Base-by-base conservation (phyloP, 2,329 filamentous ascomycete genomes). In the Cladophialophora immunda region DNA sequence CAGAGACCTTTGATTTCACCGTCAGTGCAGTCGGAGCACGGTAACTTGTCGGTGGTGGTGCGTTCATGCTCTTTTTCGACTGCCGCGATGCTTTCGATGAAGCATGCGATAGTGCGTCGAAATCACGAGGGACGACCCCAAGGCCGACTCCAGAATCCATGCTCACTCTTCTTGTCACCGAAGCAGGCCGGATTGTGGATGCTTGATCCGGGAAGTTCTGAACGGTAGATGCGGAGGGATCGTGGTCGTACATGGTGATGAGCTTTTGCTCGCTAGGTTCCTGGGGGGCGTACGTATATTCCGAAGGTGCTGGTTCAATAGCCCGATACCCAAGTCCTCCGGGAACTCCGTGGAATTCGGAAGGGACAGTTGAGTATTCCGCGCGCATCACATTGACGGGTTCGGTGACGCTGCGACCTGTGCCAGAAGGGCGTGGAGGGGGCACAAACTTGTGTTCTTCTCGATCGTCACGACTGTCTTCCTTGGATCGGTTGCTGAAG, bases 401-500 rank as follows among this genome's bases (percentile, higher is more conserved):
- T 17, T 58, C 65, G 25, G 66, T 66, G 11, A 65, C 41, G 36
- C 63, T 68, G 47, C 67, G 69, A n/a, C 62, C 67, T 1, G 52
- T 34, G 9, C 63, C 36, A 8, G 62, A 65, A 32, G 62, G 66
- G 19, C 66, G 67, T 11, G n/a, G 62, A 19, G 34, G 50, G 15
- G 25, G 53, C 27, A 30, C 50, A 34, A 55, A 55, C 22, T 38
- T 47, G 53, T 62, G 29, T n/a, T 47, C 30, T 29, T 65, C 57
- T 6, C 47, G 41, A 19, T 61, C 19, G 29, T 68, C 52, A 13
- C 57, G 30, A 25, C 30, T 29, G 47, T 54, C 38, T 4, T 68
- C 66, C 47, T 70, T 70, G 1, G 66, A 67, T 66, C 84, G 84
- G 71, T 86, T 88, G 70, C 88, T 84, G 81, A 93, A 89, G 25